Evolutionary conservation across 768 basidiomycete genomes (phyloP).

Genomic region (Boletus tylopilopsis): DNA sequence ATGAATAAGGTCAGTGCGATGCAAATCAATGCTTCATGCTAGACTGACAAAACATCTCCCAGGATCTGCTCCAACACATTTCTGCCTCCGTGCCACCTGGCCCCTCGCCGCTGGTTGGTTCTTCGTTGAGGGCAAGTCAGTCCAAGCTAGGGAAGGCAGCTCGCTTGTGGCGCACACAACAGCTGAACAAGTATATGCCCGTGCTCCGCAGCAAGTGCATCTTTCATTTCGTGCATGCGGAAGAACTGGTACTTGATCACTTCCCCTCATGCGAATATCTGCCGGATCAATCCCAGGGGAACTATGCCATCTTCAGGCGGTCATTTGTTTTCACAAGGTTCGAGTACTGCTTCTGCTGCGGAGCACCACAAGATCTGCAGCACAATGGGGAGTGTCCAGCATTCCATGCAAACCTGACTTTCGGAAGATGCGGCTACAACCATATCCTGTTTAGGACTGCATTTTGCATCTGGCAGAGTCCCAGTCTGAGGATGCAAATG

Average conservation of each 20-base stretch:
- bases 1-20: background rate
- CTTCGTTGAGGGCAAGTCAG: background rate
- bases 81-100: background rate
- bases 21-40: background rate
- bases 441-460: background rate
- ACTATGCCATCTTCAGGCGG: background rate
- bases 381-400: background rate
- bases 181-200: conserved; percentile 1
- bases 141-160: background rate
- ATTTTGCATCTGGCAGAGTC: conserved; percentile 4
- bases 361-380: background rate
- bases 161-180: background rate
- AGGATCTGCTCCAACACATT: background rate
- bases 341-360: background rate
- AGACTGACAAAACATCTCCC: background rate
- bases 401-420: background rate
- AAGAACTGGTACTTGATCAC: background rate
- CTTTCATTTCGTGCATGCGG: background rate
- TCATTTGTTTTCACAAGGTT: background rate
- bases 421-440: conserved; percentile 2
- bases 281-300: background rate
- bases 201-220: background rate
- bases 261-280: background rate
- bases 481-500: background rate
- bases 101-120: background rate